Percentiles rank a stretch among this genome's conserved stretches.
phyloP scores from a whole-genome alignment of 2,329 filamentous ascomycete genomes.

The Colletotrichum orchidophilum region DNA sequence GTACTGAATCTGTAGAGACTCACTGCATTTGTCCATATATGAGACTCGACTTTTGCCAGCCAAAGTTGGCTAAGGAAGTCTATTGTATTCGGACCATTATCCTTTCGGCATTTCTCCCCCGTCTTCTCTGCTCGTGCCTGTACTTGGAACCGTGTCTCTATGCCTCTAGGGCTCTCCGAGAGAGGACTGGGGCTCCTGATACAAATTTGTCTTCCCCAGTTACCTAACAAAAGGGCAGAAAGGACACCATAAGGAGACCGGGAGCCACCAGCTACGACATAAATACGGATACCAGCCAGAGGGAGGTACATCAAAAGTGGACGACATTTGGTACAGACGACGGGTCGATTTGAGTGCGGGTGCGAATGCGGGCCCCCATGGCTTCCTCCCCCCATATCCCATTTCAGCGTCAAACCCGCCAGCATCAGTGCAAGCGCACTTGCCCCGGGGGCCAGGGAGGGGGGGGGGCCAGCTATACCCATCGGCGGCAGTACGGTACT shows the following conservation, averaged over 20 bases:
- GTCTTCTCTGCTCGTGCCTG: neutral
- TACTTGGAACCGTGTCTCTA: neutral
- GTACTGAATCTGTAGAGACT: neutral
- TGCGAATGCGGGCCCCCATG: slow-evolving; percentile 29
- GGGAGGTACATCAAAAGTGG: slow-evolving; percentile 11
- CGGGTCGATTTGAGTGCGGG: slow-evolving; percentile 7
- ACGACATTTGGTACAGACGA: slow-evolving; percentile 17
- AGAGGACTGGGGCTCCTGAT: slow-evolving; percentile 7
- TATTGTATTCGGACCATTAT: neutral
- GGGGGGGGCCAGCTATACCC: neutral
- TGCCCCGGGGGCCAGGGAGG: neutral
- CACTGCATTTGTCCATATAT: neutral
- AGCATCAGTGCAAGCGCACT: neutral
- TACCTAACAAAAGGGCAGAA: slow-evolving; percentile 7
- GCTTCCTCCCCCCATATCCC: slow-evolving; percentile 3
- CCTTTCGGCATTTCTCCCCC: neutral
- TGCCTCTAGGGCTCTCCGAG: neutral
- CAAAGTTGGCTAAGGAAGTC: neutral
- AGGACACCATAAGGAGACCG: neutral
- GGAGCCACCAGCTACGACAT: neutral
- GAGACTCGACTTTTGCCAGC: neutral
- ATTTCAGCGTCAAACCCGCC: slow-evolving; percentile 23
- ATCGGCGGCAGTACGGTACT: slow-evolving; percentile 1
- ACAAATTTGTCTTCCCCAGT: neutral
- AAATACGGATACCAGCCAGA: neutral